These are phyloP conservation scores for Takashimella tepidaria DNA, from an alignment of 1,284 basidiomycete genomes.

Conservation along the genomic window DNA sequence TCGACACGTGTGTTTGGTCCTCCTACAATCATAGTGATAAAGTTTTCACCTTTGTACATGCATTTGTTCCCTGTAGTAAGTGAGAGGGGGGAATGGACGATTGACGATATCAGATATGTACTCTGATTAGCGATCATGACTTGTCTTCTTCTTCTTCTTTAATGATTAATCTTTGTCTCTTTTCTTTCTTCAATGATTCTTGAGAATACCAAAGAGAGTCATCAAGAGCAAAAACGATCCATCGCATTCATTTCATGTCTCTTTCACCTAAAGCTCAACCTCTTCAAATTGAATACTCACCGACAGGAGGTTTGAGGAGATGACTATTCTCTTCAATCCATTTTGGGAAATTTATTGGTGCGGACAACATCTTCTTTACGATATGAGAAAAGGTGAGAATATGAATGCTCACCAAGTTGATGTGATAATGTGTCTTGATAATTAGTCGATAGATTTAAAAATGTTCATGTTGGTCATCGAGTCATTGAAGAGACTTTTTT, in stretches of 20 bases:
- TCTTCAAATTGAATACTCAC: constrained; percentile 22
- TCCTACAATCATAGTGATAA: constrained; percentile 85
- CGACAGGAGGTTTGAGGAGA: constrained; percentile 79
- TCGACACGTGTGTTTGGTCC: constrained; percentile 89
- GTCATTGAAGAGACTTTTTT: too few relatives aligned
- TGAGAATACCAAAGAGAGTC: too few relatives aligned
- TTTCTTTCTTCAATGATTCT: too few relatives aligned
- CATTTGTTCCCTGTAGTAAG: constrained; percentile 64
- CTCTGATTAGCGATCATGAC: too few relatives aligned
- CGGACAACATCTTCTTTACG: constrained; percentile 35
- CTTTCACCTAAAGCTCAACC: not conserved
- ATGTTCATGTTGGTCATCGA: too few relatives aligned
- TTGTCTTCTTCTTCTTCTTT: too few relatives aligned
- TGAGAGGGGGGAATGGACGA: constrained; percentile 15
- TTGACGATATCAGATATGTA: too few relatives aligned
- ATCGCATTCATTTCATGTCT: not conserved
- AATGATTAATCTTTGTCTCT: not conserved
- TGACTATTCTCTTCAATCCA: constrained; percentile 77
- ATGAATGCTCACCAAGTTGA: too few relatives aligned
- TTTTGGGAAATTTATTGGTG: constrained; percentile 73
- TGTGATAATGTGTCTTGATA: too few relatives aligned
- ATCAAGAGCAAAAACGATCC: too few relatives aligned
- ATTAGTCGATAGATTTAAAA: too few relatives aligned
- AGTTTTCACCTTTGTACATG: constrained; percentile 76
- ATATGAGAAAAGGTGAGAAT: too few relatives aligned